Percentiles rank a stretch among this genome's conserved stretches.
Evolutionary conservation across 768 basidiomycete species (phyloP).

Genomic region (Solioccasus polychromus): DNA sequence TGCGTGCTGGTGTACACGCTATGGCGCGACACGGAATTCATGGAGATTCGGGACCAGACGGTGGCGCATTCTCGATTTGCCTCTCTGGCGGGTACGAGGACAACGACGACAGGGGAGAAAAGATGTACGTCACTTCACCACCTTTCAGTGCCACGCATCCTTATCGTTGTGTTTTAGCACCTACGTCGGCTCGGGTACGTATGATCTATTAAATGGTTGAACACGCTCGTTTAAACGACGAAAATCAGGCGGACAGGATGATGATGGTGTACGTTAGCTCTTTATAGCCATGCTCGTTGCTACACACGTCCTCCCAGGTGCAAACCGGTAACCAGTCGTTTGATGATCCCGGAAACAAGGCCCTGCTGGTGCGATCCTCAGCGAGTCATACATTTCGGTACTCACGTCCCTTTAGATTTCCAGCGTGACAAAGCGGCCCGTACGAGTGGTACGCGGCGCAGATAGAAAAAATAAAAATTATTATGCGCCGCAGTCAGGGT

Average conservation of each 20-base stretch:
- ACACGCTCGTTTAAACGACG: neutral
- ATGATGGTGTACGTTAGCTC: slow-evolving; percentile 10
- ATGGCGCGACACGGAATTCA: slow-evolving; percentile 38
- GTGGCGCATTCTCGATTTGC: slow-evolving; percentile 41
- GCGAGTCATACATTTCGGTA: neutral
- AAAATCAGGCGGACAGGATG: slow-evolving; percentile 24
- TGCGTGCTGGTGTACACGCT: slow-evolving; percentile 33
- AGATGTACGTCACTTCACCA: slow-evolving; percentile 30
- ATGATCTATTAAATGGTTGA: neutral
- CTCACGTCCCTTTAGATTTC: slow-evolving; percentile 27
- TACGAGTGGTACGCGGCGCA: slow-evolving; percentile 40
- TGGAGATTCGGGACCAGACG: slow-evolving; percentile 23
- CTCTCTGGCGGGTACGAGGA: slow-evolving; percentile 42
- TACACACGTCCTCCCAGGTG: slow-evolving; percentile 10
- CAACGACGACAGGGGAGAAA: slow-evolving; percentile 36
- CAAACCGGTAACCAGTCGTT: slow-evolving; percentile 27
- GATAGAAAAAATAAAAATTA: slow-evolving; percentile 19
- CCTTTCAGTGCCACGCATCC: neutral
- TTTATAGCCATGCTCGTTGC: neutral
- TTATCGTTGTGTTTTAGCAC: slow-evolving; percentile 22
- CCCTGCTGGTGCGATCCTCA: slow-evolving; percentile 15
- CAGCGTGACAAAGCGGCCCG: slow-evolving; percentile 25
- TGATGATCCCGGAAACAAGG: slow-evolving; percentile 15
- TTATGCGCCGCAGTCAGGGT: slow-evolving; percentile 27
- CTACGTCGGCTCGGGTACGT: slow-evolving; percentile 34